Conservation (phyloP, 2,329 filamentous ascomycete genomes). For the Exophiala lecanii-corni region DNA sequence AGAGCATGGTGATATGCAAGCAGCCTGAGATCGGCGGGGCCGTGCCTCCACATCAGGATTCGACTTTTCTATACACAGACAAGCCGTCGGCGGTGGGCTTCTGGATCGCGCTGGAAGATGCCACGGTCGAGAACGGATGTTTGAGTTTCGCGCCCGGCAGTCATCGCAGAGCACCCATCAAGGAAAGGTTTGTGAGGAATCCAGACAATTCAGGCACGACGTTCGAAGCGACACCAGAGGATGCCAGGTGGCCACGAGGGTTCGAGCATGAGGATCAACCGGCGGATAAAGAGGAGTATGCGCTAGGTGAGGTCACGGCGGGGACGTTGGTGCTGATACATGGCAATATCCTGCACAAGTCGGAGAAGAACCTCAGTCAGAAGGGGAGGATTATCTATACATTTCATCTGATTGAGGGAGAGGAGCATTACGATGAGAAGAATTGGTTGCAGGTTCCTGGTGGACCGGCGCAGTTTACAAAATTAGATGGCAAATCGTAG, state of each 20-base stretch:
- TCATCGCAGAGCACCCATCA: conserved; percentile 68
- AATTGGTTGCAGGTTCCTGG: conserved; percentile 91
- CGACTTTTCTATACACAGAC: conserved; percentile 84
- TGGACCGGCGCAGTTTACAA: conserved; percentile 73
- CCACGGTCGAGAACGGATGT: conserved; percentile 79
- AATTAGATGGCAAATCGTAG: conserved; percentile 37
- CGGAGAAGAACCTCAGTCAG: conserved; percentile 80
- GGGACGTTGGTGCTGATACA: conserved; percentile 90
- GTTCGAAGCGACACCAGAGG: conserved; percentile 55
- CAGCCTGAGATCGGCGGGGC: conserved; percentile 92
- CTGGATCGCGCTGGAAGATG: conserved; percentile 96
- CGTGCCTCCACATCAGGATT: conserved; percentile 88
- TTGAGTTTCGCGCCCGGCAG: conserved; percentile 80
- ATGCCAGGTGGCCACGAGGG: conserved; percentile 60
- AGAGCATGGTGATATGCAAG: conserved; percentile 99
- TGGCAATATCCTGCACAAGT: conserved; percentile 93
- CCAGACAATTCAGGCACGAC: conserved; percentile 54
- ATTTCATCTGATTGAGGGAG: conserved; percentile 91
- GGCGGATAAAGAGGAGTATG: conserved; percentile 55
- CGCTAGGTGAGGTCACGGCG: conserved; percentile 81
- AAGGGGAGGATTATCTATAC: conserved; percentile 95
- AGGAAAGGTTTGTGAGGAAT: conserved; percentile 69
- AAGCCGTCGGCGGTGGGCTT: conserved; percentile 87
- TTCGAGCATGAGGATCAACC: conserved; percentile 39
- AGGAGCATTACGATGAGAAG: conserved; percentile 70